phyloP scores from a whole-genome alignment of 2,329 filamentous ascomycete species.

The Cercospora citrullina region DNA sequence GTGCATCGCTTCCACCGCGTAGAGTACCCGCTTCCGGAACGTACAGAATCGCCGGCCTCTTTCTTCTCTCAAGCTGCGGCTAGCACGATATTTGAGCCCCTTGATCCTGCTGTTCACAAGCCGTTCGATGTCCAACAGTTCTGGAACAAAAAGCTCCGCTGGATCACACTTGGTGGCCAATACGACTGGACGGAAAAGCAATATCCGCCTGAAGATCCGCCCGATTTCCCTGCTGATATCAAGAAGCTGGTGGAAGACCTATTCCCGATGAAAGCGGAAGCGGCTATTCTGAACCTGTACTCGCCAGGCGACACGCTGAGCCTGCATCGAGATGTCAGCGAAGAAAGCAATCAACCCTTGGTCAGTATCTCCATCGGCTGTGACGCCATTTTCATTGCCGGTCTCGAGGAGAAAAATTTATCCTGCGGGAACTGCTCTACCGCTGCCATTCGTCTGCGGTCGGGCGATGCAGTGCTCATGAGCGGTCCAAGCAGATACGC shows the following conservation, averaged over 20 bases:
- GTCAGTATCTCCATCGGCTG: constrained; percentile 88
- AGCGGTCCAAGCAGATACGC: constrained; percentile 76
- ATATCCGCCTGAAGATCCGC: constrained; percentile 70
- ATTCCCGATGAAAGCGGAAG: constrained; percentile 80
- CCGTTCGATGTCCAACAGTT: constrained; percentile 68
- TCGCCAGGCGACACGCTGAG: constrained; percentile 86
- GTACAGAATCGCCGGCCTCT: constrained; percentile 46
- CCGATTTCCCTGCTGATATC: constrained; percentile 73
- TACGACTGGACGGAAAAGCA: constrained; percentile 92
- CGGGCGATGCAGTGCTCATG: constrained; percentile 92
- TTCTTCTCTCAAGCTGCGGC: constrained; percentile 53
- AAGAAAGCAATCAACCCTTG: constrained; percentile 73
- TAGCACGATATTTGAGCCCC: constrained; percentile 52
- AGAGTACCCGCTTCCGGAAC: constrained; percentile 55
- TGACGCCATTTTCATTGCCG: constrained; percentile 83
- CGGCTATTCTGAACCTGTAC: constrained; percentile 93
- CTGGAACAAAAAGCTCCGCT: constrained; percentile 78
- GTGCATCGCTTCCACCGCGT: constrained; percentile 80
- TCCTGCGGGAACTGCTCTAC: constrained; percentile 33
- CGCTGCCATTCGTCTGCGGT: constrained; percentile 67
- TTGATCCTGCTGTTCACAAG: constrained; percentile 72
- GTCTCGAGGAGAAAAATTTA: constrained; percentile 56
- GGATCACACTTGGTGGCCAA: constrained; percentile 92
- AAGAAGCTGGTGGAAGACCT: constrained; percentile 64
- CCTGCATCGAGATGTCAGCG: constrained; percentile 91